Percentiles rank a stretch among this genome's conserved stretches.
phyloP scores from a whole-genome alignment of 1,139 yeast species.

The Kodamaea sp. region DNA sequence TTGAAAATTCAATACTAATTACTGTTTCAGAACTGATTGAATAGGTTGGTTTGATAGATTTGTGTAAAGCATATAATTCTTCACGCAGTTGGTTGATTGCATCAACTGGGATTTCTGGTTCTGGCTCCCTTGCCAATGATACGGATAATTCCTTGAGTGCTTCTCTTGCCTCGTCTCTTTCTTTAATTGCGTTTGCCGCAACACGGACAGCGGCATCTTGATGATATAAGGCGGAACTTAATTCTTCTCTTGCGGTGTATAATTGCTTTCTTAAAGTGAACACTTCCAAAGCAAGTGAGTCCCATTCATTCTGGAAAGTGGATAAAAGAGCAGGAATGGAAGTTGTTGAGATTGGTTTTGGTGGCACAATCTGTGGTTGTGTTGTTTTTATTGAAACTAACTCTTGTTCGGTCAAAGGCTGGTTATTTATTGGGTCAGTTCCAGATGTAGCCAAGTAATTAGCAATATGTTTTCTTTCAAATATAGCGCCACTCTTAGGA shows the following conservation, averaged over 20 bases:
- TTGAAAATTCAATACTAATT: conserved; percentile 10
- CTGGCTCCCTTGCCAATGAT: conserved; percentile 18
- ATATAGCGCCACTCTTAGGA: conserved; percentile 66
- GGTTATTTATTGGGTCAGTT: conserved; percentile 73
- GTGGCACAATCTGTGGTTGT: conserved; percentile 29
- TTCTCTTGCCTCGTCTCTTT: conserved; percentile 65
- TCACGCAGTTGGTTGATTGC: conserved; percentile 33
- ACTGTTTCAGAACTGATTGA: conserved; percentile 20
- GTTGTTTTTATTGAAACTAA: conserved; percentile 44
- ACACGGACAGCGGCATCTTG: conserved; percentile 91
- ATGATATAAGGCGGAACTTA: conserved; percentile 73
- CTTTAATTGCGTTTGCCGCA: conserved; percentile 68
- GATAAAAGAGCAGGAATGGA: conserved; percentile 79
- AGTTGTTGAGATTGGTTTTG: conserved; percentile 49
- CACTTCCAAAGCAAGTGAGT: conserved; percentile 76
- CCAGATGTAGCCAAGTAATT: conserved; percentile 63
- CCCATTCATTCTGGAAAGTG: conserved; percentile 86
- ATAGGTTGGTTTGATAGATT: conserved; percentile 36
- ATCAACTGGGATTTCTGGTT: conserved; percentile 17
- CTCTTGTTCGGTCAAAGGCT: conserved; percentile 56
- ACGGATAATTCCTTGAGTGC: conserved; percentile 51
- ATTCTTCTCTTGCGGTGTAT: conserved; percentile 61
- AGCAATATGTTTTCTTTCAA: conserved; percentile 59
- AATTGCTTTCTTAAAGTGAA: conserved; percentile 74
- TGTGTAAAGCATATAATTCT: conserved; percentile 40